These are phyloP conservation scores for Lichtheimia ornata DNA, from an alignment of 371 early-diverging fungal genomes.

Conservation along the genomic window DNA sequence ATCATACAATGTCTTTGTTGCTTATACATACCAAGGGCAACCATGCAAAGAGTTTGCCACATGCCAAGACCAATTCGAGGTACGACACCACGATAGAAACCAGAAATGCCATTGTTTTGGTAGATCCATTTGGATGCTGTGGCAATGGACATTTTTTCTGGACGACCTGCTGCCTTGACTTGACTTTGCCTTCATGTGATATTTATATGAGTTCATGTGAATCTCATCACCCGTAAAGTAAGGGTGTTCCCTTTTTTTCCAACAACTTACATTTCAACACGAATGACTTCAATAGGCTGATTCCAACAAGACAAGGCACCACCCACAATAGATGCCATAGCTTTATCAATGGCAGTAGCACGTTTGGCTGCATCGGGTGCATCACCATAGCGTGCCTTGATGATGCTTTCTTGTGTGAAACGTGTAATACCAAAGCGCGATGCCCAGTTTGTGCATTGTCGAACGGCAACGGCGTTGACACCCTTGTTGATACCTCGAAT, in stretches of 20 bases:
- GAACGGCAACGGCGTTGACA: constrained; percentile 87
- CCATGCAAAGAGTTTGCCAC: constrained; percentile 97
- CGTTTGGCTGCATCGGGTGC: constrained; percentile 21
- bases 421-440: constrained; percentile 92
- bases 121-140: constrained; percentile 89
- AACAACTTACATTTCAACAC: constrained; percentile 82
- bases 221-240: no score
- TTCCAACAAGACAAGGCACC: constrained; percentile 97
- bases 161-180: constrained; percentile 79
- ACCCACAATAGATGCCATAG: constrained; percentile 81
- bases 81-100: constrained; percentile 94
- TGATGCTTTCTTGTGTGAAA: constrained; percentile 78
- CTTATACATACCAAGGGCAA: constrained; percentile 80
- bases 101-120: constrained; percentile 81
- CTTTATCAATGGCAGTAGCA: constrained; percentile 62
- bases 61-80: constrained; percentile 91
- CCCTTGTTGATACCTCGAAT: constrained; percentile 96
- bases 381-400: constrained; percentile 55
- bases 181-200: constrained; percentile 37
- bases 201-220: no score
- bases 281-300: constrained; percentile 96
- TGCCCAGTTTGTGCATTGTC: constrained; percentile 98
- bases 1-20: neutral
- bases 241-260: constrained; percentile 75
- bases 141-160: constrained; percentile 85